Evolutionary conservation across 2,329 filamentous ascomycete genomes (phyloP).

Genomic region (Aspergillus sp.): DNA sequence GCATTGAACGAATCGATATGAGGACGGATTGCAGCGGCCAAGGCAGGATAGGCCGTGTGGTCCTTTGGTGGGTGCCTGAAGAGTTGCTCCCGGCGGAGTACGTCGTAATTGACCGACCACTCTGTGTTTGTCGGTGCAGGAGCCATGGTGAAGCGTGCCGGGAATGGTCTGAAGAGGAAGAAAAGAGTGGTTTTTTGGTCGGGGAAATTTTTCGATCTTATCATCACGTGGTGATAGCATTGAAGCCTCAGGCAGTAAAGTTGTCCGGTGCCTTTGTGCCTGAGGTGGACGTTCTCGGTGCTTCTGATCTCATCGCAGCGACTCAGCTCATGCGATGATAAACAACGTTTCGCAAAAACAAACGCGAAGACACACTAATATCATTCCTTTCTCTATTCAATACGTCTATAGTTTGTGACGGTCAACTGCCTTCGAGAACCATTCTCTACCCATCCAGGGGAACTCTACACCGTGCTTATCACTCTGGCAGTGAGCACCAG

Average conservation of each 20-base stretch:
- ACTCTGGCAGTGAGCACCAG: too few relatives aligned
- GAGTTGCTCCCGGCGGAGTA: slow-evolving; percentile 74
- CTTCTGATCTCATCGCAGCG: background rate
- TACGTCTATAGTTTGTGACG: too few relatives aligned
- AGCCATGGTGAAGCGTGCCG: slow-evolving; percentile 39
- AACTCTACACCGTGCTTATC: too few relatives aligned
- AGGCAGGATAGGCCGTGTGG: slow-evolving; percentile 76
- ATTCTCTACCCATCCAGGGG: too few relatives aligned
- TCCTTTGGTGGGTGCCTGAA: slow-evolving; percentile 86
- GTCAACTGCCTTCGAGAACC: too few relatives aligned
- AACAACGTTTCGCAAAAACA: too few relatives aligned
- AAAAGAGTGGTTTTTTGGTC: slow-evolving; percentile 13
- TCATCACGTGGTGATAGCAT: slow-evolving; percentile 36
- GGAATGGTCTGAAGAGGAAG: slow-evolving; percentile 4
- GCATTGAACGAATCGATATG: slow-evolving; percentile 96
- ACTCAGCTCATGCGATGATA: background rate
- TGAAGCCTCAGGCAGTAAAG: slow-evolving; percentile 15
- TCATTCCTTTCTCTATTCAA: too few relatives aligned
- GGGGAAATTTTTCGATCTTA: slow-evolving; percentile 39
- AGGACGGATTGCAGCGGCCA: slow-evolving; percentile 78
- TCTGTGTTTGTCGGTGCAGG: slow-evolving; percentile 56
- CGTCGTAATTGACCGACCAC: slow-evolving; percentile 85
- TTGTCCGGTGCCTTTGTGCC: slow-evolving; percentile 1
- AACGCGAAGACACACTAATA: too few relatives aligned
- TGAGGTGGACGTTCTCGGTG: background rate